Percentiles rank a stretch among this genome's conserved stretches.
phyloP scores from a whole-genome alignment of 352 stramenopile species.

The Blastocystis sp. region DNA sequence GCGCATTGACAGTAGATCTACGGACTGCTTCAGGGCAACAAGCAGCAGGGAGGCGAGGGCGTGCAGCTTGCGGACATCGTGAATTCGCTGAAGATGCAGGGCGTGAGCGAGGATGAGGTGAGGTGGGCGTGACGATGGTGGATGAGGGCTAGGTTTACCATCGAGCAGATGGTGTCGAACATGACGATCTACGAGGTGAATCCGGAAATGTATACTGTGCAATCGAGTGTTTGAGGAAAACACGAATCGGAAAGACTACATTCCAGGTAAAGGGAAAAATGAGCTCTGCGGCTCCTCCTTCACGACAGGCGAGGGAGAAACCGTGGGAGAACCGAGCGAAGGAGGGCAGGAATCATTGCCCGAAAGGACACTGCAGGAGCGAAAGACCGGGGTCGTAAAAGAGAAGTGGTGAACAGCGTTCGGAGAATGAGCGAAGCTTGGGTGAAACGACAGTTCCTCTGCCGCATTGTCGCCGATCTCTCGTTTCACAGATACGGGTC shows the following conservation, averaged over 20 bases:
- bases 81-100: background rate
- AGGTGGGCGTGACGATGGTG: background rate
- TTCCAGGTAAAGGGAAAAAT: background rate
- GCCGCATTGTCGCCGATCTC: background rate
- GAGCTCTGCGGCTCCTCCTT: no score
- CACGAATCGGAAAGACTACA: background rate
- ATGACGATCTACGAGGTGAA: slow-evolving; percentile 36
- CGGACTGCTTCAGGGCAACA: slow-evolving; percentile 4
- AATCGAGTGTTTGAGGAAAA: slow-evolving; percentile 16
- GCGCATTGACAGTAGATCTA: background rate
- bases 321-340: no score
- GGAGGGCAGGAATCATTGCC: no score
- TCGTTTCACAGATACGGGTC: background rate
- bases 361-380: no score
- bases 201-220: slow-evolving; percentile 27
- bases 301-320: no score
- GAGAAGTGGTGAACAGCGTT: no score
- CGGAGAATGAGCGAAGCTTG: background rate
- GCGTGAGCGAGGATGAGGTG: slow-evolving; percentile 3
- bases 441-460: background rate
- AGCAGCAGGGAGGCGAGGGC: background rate
- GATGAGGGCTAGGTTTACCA: background rate
- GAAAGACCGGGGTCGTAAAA: no score
- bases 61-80: slow-evolving; percentile 7
- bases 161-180: slow-evolving; percentile 31